phyloP scores from a whole-genome alignment of 352 stramenopile genomes.

The Phytophthora crassamura region DNA sequence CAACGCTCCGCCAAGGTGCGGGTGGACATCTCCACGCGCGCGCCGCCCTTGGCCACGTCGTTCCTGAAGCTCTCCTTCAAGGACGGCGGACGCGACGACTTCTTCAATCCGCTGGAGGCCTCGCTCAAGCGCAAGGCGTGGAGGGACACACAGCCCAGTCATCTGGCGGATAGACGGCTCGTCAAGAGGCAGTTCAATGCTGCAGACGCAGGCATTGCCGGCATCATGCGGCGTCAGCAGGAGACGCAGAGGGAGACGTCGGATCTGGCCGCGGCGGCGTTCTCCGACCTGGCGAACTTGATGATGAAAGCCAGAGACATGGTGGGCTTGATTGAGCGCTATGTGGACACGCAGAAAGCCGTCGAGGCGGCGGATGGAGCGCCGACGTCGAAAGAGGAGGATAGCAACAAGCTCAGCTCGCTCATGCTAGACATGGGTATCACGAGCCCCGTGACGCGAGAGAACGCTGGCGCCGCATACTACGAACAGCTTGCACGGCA shows the following conservation, averaged over 20 bases:
- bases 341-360: constrained; percentile 83
- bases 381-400: constrained; percentile 46
- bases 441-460: constrained; percentile 91
- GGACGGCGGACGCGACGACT: constrained; percentile 83
- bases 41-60: constrained; percentile 49
- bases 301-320: constrained; percentile 93
- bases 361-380: constrained; percentile 33
- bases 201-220: constrained; percentile 80
- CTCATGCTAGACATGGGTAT: constrained; percentile 95
- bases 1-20: constrained; percentile 85
- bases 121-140: constrained; percentile 74
- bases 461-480: constrained; percentile 89
- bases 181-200: constrained; percentile 84
- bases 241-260: constrained; percentile 84
- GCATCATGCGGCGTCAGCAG: constrained; percentile 82
- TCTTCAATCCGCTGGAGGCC: constrained; percentile 77
- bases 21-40: constrained; percentile 63
- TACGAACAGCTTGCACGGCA: constrained; percentile 92
- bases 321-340: constrained; percentile 92
- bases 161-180: constrained; percentile 74
- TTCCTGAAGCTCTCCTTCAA: constrained; percentile 91
- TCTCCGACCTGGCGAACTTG: constrained; percentile 91
- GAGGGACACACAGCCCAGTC: constrained; percentile 79
- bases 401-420: constrained; percentile 82
- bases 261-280: constrained; percentile 81